phyloP scores from a whole-genome alignment of 345 rosid species.

The Heritiera littoralis region DNA sequence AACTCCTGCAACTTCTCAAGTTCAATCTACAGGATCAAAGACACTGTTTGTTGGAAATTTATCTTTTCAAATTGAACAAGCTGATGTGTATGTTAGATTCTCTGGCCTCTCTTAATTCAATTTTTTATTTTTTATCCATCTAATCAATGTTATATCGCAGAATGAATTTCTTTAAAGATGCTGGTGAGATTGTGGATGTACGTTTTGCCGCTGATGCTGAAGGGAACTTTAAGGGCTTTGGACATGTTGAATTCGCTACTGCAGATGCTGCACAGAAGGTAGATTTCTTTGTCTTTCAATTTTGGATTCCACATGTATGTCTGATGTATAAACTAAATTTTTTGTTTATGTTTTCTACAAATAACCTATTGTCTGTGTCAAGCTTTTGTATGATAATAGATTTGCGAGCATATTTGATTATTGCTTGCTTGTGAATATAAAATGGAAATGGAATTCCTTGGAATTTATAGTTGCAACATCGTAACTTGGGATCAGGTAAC shows the following conservation, averaged over 20 bases:
- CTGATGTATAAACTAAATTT: background rate
- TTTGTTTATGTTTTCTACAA: background rate
- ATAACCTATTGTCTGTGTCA: background rate
- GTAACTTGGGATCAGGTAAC: background rate
- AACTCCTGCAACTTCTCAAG: constrained; percentile 57
- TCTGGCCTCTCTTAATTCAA: no score
- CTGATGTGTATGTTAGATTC: constrained; percentile 59
- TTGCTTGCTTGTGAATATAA: background rate
- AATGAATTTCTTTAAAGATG: constrained; percentile 66
- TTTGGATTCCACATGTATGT: background rate
- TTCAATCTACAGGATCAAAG: constrained; percentile 49
- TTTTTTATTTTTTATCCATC: background rate
- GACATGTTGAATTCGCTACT: constrained; percentile 82
- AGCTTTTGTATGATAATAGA: background rate
- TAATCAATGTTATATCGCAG: constrained; percentile 34
- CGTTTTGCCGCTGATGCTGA: constrained; percentile 54
- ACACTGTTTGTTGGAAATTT: constrained; percentile 74
- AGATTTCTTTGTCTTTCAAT: background rate
- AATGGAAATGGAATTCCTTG: background rate
- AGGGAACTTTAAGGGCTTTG: constrained; percentile 67
- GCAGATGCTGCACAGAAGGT: constrained; percentile 75
- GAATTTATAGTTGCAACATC: background rate
- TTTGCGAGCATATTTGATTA: background rate
- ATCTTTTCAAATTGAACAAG: constrained; percentile 50
- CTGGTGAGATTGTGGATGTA: constrained; percentile 71